Conservation (phyloP, 1,139 yeast genomes). For the Yamadazyma atlantica region DNA sequence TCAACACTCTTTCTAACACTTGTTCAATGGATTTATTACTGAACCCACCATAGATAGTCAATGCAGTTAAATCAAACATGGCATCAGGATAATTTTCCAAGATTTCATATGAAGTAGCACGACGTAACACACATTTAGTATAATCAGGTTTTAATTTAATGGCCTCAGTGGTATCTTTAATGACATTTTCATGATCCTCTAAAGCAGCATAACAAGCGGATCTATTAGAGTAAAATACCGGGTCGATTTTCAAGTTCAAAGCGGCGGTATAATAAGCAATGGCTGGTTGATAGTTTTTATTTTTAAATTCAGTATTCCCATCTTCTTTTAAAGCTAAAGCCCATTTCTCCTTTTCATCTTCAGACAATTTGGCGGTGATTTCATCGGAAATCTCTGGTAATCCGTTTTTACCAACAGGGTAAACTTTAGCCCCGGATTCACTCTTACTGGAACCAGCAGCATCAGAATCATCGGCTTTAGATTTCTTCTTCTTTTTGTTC, state of each 20-base stretch:
- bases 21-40: constrained; percentile 76
- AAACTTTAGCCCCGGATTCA: constrained; percentile 19
- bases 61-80: constrained; percentile 86
- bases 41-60: constrained; percentile 75
- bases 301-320: constrained; percentile 80
- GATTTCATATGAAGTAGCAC: constrained; percentile 85
- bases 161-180: constrained; percentile 86
- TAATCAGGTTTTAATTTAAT: constrained; percentile 84
- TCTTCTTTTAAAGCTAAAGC: constrained; percentile 82
- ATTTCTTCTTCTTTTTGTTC: constrained; percentile 32
- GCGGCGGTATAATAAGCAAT: constrained; percentile 79
- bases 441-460: constrained; percentile 13
- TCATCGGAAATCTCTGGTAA: constrained; percentile 56
- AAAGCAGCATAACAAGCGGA: constrained; percentile 93
- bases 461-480: constrained; percentile 20
- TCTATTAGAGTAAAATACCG: constrained; percentile 89
- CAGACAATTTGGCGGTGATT: constrained; percentile 45
- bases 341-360: constrained; percentile 61
- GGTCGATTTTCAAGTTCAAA: constrained; percentile 70
- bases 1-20: constrained; percentile 84
- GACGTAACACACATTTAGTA: constrained; percentile 75
- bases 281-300: constrained; percentile 69
- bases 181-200: constrained; percentile 75
- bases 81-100: constrained; percentile 80
- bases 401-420: constrained; percentile 54